Evolutionary conservation across 805 yeast species (phyloP).

Genomic region (Starmerella scarabaei): DNA sequence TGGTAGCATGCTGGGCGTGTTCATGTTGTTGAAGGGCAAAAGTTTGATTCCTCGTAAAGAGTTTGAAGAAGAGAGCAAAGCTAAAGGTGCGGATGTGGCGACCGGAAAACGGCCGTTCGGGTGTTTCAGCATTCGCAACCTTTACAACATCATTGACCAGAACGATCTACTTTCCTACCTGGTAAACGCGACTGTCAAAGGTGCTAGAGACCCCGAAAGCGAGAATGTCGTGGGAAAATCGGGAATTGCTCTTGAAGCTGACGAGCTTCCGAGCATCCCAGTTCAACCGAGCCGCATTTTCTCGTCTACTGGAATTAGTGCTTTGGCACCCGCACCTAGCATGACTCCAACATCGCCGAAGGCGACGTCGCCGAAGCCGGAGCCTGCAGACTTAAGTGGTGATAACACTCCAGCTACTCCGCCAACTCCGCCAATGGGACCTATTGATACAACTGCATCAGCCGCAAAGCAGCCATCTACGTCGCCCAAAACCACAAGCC

Average conservation of each 20-base stretch:
- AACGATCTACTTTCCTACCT: slow-evolving; percentile 88
- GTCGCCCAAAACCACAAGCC: background rate
- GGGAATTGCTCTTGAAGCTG: slow-evolving; percentile 22
- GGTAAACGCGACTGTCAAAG: slow-evolving; percentile 65
- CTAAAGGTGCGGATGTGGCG: background rate
- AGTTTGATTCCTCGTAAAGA: slow-evolving; percentile 10
- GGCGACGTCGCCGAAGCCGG: background rate
- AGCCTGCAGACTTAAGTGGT: background rate
- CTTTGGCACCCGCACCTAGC: background rate
- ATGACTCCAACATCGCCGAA: background rate
- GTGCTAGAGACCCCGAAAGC: slow-evolving; percentile 11
- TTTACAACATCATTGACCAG: slow-evolving; percentile 75
- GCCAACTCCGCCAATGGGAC: background rate
- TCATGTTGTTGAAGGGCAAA: slow-evolving; percentile 16
- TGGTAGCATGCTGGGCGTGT: slow-evolving; percentile 22
- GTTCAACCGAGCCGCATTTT: background rate
- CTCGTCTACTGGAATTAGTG: background rate
- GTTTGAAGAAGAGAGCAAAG: slow-evolving; percentile 3
- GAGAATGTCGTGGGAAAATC: slow-evolving; percentile 5
- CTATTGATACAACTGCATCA: background rate
- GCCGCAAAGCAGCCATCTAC: background rate
- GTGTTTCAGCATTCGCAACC: slow-evolving; percentile 51
- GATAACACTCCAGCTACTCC: background rate
- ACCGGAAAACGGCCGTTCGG: slow-evolving; percentile 25
- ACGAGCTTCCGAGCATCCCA: slow-evolving; percentile 16